Conservation (phyloP, 306 rosid genomes). For the Acacia confusa region DNA sequence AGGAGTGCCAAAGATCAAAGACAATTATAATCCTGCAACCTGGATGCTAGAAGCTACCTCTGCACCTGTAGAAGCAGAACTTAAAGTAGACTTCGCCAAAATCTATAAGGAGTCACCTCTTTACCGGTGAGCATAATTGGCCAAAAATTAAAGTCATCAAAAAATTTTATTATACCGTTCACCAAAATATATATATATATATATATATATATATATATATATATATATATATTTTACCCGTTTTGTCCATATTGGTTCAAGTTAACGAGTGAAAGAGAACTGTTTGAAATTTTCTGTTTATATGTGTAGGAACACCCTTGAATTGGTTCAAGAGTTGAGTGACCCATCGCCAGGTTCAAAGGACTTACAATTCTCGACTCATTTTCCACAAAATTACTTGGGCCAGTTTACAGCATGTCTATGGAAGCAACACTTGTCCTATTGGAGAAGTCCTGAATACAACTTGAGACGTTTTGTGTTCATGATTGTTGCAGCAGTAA, state of each 20-base stretch:
- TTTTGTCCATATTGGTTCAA: slow-evolving; percentile 18
- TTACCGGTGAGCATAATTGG: slow-evolving; percentile 42
- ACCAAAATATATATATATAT: too few relatives aligned
- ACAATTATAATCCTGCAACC: slow-evolving; percentile 61
- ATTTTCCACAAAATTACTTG: slow-evolving; percentile 54
- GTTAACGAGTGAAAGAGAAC: slow-evolving; percentile 4
- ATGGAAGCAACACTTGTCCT: slow-evolving; percentile 79
- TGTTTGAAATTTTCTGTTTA: slow-evolving; percentile 30
- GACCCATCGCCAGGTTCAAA: slow-evolving; percentile 49
- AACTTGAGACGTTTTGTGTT: slow-evolving; percentile 61
- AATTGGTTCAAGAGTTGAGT: slow-evolving; percentile 52
- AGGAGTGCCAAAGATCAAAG: slow-evolving; percentile 59
- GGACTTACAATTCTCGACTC: slow-evolving; percentile 63
- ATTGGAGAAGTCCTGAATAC: slow-evolving; percentile 88
- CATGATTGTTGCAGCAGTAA: slow-evolving; percentile 56
- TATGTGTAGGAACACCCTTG: slow-evolving; percentile 57
- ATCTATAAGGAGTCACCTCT: slow-evolving; percentile 51
- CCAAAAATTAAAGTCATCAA: background rate
- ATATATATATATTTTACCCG: background rate
- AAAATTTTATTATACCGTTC: too few relatives aligned
- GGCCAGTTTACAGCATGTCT: slow-evolving; percentile 78
- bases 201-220: too few relatives aligned
- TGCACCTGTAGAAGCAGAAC: slow-evolving; percentile 52
- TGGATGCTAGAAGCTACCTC: slow-evolving; percentile 70
- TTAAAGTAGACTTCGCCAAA: slow-evolving; percentile 52